A percentile compares a stretch with the other conserved stretches of the same genome.
Evolutionary conservation across 148 eudicot genomes (phyloP).

Genomic region (Rhododendron griersonianum): DNA sequence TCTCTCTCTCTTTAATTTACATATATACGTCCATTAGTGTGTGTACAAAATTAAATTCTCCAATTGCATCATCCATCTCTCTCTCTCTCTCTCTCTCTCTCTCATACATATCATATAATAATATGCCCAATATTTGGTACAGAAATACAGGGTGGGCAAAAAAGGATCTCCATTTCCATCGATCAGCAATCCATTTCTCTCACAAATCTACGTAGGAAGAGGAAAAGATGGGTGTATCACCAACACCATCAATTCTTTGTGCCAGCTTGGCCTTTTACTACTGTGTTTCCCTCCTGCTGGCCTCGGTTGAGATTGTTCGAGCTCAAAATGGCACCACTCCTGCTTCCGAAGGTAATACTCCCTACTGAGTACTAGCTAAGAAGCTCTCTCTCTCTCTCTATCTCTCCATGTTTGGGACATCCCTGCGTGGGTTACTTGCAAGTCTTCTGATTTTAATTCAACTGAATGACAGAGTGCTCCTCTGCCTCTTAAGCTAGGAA

Average conservation of each 20-base stretch:
- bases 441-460: too few species aligned
- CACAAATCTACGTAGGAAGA: neutral
- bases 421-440: too few species aligned
- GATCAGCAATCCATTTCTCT: neutral
- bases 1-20: too few species aligned
- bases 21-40: too few species aligned
- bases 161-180: neutral
- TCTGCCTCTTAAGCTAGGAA: too few species aligned
- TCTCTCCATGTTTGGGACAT: neutral
- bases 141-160: too few species aligned
- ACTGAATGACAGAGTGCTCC: too few species aligned
- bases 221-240: neutral
- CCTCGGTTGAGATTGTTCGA: neutral
- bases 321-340: neutral
- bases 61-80: too few species aligned
- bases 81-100: neutral
- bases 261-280: neutral
- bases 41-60: too few species aligned
- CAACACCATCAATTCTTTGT: neutral
- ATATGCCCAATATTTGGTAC: too few species aligned
- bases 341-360: neutral
- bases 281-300: neutral
- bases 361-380: too few species aligned
- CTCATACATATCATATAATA: too few species aligned
- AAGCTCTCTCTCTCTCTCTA: neutral